These are phyloP conservation scores for Saccharomyces cerevisiae DNA, from an alignment of 805 yeast species.

Conservation along the genomic window DNA sequence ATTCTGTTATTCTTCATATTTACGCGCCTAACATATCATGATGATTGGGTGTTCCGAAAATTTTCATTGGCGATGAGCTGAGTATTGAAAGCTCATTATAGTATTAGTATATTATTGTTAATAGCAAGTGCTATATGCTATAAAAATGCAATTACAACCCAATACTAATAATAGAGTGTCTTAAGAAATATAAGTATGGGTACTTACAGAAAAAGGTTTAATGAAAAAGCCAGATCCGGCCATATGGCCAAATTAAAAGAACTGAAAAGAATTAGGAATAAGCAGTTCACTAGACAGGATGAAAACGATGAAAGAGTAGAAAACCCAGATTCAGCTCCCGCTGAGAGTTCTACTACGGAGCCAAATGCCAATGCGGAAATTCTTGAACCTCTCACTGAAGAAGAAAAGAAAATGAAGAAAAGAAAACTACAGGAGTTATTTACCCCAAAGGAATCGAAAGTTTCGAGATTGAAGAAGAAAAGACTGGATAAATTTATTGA, in stretches of 20 bases:
- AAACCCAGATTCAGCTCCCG: conserved; percentile 9
- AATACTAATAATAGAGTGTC: neutral
- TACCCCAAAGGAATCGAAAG: conserved; percentile 56
- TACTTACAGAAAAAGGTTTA: conserved; percentile 68
- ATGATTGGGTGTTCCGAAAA: neutral
- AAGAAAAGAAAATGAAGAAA: conserved; percentile 57
- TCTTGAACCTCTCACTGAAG: conserved; percentile 52
- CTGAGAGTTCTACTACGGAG: conserved; percentile 12
- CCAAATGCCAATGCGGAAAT: conserved; percentile 53
- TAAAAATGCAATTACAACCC: neutral
- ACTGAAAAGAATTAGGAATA: conserved; percentile 57
- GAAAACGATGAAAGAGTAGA: conserved; percentile 34
- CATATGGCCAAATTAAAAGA: conserved; percentile 73
- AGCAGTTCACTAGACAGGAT: conserved; percentile 49
- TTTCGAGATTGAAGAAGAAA: conserved; percentile 64
- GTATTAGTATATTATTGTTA: neutral
- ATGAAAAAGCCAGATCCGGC: conserved; percentile 80
- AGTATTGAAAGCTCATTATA: neutral
- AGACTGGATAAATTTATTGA: conserved; percentile 87
- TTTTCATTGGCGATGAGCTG: neutral
- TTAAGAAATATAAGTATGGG: conserved; percentile 46
- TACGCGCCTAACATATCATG: neutral
- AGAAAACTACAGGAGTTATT: conserved; percentile 54
- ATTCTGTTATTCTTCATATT: neutral
- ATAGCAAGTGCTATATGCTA: neutral